A percentile compares a stretch with the other conserved stretches of the same genome.
Evolutionary conservation across 129 eudicot genomes (phyloP).

Genomic region (Kitagawia praeruptora): DNA sequence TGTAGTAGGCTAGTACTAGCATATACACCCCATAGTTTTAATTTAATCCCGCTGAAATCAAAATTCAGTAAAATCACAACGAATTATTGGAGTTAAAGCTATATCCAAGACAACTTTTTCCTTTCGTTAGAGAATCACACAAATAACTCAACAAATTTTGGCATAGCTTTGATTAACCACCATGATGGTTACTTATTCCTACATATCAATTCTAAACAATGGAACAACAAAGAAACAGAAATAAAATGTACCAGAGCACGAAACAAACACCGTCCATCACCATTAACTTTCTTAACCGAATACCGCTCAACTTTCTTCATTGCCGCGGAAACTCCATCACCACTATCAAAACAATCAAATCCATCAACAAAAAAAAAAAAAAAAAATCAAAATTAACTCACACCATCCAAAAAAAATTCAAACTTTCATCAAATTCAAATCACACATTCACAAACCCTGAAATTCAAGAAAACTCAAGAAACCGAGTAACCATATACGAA

Average conservation of each 20-base stretch:
- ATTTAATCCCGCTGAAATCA: not conserved
- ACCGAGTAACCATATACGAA: not conserved
- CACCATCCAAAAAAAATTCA: not conserved
- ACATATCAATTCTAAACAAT: not conserved
- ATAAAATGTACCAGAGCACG: slow-evolving; percentile 66
- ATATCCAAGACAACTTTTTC: not conserved
- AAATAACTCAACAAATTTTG: too few species aligned
- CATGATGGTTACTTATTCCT: not conserved
- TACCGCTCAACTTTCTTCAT: slow-evolving; percentile 62
- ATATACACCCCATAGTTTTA: not conserved
- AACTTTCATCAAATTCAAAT: not conserved
- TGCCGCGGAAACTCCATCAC: slow-evolving; percentile 48
- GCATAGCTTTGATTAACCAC: not conserved
- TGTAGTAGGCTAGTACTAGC: not conserved
- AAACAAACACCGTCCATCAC: slow-evolving; percentile 95
- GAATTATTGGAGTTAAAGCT: not conserved
- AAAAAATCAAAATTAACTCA: not conserved
- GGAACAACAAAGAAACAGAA: slow-evolving; percentile 7
- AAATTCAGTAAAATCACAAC: not conserved
- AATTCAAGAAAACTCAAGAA: not conserved
- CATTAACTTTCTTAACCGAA: slow-evolving; percentile 67
- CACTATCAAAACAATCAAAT: slow-evolving; percentile 12
- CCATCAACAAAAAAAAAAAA: not conserved
- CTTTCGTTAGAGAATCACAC: too few species aligned
- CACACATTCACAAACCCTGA: not conserved